A percentile compares a stretch with the other conserved stretches of the same genome.
Evolutionary conservation across 176 grass and related monocot genomes (phyloP).

Genomic region (Areca catechu): DNA sequence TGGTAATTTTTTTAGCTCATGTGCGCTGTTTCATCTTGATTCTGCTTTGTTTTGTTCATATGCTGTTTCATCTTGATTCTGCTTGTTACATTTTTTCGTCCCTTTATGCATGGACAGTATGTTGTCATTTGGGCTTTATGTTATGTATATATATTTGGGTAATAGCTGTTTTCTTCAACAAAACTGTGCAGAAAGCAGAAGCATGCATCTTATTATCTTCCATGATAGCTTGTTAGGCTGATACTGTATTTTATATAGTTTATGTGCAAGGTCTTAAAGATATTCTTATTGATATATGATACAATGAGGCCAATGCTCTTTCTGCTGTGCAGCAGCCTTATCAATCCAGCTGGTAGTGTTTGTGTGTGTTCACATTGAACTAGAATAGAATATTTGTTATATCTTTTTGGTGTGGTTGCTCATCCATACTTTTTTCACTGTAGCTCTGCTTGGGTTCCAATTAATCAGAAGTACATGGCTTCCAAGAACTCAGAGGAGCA

Average conservation of each 20-base stretch:
- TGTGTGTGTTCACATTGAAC: constrained; percentile 11
- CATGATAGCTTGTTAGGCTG: not conserved
- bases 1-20: too few species aligned
- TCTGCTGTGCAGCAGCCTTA: constrained; percentile 3
- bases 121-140: too few species aligned
- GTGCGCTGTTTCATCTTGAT: too few species aligned
- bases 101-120: too few species aligned
- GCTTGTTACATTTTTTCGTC: too few species aligned
- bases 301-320: constrained; percentile 2
- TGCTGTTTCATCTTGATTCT: too few species aligned
- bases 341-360: constrained; percentile 6
- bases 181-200: too few species aligned
- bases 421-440: constrained; percentile 22
- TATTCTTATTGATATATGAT: not conserved
- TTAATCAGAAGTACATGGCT: constrained; percentile 26
- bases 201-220: not conserved
- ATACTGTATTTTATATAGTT: constrained; percentile 5
- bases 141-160: too few species aligned
- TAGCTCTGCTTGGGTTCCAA: constrained; percentile 30
- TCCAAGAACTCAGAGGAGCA: constrained; percentile 32
- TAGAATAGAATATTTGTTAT: not conserved
- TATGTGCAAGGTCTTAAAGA: constrained; percentile 13
- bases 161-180: too few species aligned
- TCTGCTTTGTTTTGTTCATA: too few species aligned
- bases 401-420: constrained; percentile 3